These are phyloP conservation scores for Discostella stelligeroides DNA, from an alignment of 108 stramenopile genomes.

Conservation along the genomic window DNA sequence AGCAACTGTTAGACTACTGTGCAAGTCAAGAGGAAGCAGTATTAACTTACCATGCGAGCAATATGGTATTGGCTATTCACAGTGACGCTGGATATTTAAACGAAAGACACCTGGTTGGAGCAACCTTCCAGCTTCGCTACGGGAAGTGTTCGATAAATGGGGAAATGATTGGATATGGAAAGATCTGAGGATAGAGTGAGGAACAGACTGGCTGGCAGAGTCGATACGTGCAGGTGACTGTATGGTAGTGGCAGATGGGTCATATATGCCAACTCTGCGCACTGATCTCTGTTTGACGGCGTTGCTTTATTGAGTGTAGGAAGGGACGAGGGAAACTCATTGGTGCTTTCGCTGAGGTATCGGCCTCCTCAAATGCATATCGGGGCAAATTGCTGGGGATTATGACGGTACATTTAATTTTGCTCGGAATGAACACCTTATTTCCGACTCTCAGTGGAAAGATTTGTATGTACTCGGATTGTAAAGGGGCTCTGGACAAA, in stretches of 20 bases:
- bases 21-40: too few relatives aligned
- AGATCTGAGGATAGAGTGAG: not conserved
- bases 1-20: too few relatives aligned
- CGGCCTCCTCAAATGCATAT: constrained; percentile 30
- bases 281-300: constrained; percentile 6
- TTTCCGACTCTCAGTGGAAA: not conserved
- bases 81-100: too few relatives aligned
- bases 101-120: not conserved
- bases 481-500: too few relatives aligned
- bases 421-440: constrained; percentile 4
- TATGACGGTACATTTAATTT: constrained; percentile 11
- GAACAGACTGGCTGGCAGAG: not conserved
- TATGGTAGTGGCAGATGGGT: constrained; percentile 18
- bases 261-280: too few relatives aligned
- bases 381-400: constrained; percentile 1
- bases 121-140: not conserved
- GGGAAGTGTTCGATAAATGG: not conserved
- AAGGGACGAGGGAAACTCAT: not conserved
- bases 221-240: not conserved
- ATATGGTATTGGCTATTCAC: too few relatives aligned
- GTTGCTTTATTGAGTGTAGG: constrained; percentile 18
- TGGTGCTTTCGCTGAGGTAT: not conserved
- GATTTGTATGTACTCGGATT: constrained; percentile 19
- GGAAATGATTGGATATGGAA: constrained; percentile 1
- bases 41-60: too few relatives aligned